These are phyloP conservation scores for Crepidotus variabilis DNA, from an alignment of 768 basidiomycete species.

Conservation along the genomic window DNA sequence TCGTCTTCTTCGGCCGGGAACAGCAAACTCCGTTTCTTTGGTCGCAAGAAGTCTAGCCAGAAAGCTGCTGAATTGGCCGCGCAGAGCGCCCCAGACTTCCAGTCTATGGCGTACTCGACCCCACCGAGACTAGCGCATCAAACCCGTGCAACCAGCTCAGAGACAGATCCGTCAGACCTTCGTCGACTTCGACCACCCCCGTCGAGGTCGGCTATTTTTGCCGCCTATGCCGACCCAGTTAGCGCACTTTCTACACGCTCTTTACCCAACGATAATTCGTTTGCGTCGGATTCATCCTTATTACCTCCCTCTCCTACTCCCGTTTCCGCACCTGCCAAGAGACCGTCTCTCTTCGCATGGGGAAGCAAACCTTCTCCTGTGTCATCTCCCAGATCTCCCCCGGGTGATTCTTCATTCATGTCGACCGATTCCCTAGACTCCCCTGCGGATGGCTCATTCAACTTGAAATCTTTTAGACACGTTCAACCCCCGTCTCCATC, in stretches of 20 bases:
- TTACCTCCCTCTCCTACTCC: constrained; percentile 29
- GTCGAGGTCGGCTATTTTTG: constrained; percentile 62
- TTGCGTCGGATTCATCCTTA: constrained; percentile 27
- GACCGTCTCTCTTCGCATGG: constrained; percentile 31
- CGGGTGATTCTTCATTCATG: constrained; percentile 19
- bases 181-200: constrained; percentile 54
- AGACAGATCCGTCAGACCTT: constrained; percentile 36
- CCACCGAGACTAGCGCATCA: constrained; percentile 29
- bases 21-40: constrained; percentile 35
- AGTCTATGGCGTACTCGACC: constrained; percentile 17
- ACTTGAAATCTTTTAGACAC: constrained; percentile 73
- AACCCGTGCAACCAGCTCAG: constrained; percentile 36
- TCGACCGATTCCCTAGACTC: constrained; percentile 8
- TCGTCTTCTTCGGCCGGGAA: constrained; percentile 18
- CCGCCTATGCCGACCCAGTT: constrained; percentile 48
- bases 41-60: constrained; percentile 29
- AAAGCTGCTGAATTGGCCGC: constrained; percentile 7
- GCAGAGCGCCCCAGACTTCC: constrained; percentile 14
- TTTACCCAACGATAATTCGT: constrained; percentile 40
- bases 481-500: constrained; percentile 43
- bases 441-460: constrained; percentile 48
- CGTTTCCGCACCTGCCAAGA: constrained; percentile 19
- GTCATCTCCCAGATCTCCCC: constrained; percentile 22
- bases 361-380: constrained; percentile 13
- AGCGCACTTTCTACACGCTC: constrained; percentile 60